Base-by-base conservation (phyloP, 2,329 filamentous ascomycete species). In the Aureobasidium sp. region DNA sequence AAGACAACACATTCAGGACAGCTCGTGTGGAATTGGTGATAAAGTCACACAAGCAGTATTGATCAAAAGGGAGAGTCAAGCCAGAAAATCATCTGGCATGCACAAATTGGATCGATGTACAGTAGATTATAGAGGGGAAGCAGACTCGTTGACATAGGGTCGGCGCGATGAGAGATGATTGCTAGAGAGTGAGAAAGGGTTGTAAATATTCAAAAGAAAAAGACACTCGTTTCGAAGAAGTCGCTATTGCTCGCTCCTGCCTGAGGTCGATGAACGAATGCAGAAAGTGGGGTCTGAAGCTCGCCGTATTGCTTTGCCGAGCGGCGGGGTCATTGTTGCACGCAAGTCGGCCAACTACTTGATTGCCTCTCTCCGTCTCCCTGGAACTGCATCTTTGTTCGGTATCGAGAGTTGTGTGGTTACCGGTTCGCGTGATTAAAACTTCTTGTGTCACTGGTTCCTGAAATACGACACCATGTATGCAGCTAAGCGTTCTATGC, bases 201-300 rank as follows among this genome's bases (percentile, higher is more conserved):
- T 41, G 23, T 55, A 15, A 13, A 42, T 51, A 32, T 13, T 13
- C n/a, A 9, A 12, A 55, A 55, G 20, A 27, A 32, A 1, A 55
- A 55, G 15, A 26, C 37, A 32, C 10, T 42, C 51, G 51, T 55
- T 36, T 55, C 7, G 7, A 36, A 23, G 2, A 23, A 12, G 20
- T 36, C n/a, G 27, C 53, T 17, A n/a, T 44, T 17, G 10, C 9
- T 44, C 41, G 27, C 27, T 47, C 55, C 42, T 48, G 55, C 55
- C 55, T 58, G 29, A 57, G 53, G 41, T 39, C 39, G 26, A 37
- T 42, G 26, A 13, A 34, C 34, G 39, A 29, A 57, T 34, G 29
- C 9, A 41, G 41, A 58, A 58, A 48, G 55, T 48, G 55, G 55
- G 55, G 55, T 48, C 55, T 32, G 29, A 48, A 51, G 55, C 37